phyloP scores from a whole-genome alignment of 2,329 filamentous ascomycete species.

The Trichoderma sp. region DNA sequence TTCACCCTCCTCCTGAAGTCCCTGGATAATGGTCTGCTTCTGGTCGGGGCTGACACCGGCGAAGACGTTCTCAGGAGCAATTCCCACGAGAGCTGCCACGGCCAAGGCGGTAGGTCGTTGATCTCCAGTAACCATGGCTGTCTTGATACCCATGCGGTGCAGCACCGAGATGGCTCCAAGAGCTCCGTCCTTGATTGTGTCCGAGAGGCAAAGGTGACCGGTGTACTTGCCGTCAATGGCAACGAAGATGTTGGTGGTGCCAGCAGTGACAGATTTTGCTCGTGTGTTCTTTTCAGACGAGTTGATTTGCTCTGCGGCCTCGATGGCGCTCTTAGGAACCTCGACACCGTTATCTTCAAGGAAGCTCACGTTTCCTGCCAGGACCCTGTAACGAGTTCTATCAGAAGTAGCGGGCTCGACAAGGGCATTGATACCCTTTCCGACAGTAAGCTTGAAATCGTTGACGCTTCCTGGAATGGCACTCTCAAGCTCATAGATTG shows the following conservation, averaged over 20 bases:
- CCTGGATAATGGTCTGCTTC: conserved; percentile 80
- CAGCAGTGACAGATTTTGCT: conserved; percentile 42
- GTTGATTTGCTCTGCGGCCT: conserved; percentile 60
- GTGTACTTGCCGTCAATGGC: conserved; percentile 80
- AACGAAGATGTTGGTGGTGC: conserved; percentile 87
- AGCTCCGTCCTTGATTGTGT: conserved; percentile 88
- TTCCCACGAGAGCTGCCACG: conserved; percentile 80
- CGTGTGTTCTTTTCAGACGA: conserved; percentile 36
- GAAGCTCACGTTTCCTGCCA: conserved; percentile 79
- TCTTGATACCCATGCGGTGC: conserved; percentile 78
- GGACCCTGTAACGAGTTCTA: conserved; percentile 69
- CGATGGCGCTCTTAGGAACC: conserved; percentile 61
- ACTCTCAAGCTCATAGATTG: conserved; percentile 62
- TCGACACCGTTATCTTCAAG: conserved; percentile 67
- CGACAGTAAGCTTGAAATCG: conserved; percentile 79
- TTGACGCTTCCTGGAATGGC: conserved; percentile 79
- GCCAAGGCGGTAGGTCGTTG: conserved; percentile 79
- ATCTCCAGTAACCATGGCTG: conserved; percentile 92
- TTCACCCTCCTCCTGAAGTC: conserved; percentile 71
- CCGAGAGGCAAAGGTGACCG: conserved; percentile 78
- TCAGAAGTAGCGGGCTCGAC: conserved; percentile 74
- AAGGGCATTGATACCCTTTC: conserved; percentile 76
- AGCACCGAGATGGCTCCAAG: conserved; percentile 77
- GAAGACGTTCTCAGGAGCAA: conserved; percentile 70
- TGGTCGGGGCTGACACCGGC: conserved; percentile 88